A percentile compares a stretch with the other conserved stretches of the same genome.
phyloP scores from a whole-genome alignment of 179 eudicot species.

The Drosera spatulata region DNA sequence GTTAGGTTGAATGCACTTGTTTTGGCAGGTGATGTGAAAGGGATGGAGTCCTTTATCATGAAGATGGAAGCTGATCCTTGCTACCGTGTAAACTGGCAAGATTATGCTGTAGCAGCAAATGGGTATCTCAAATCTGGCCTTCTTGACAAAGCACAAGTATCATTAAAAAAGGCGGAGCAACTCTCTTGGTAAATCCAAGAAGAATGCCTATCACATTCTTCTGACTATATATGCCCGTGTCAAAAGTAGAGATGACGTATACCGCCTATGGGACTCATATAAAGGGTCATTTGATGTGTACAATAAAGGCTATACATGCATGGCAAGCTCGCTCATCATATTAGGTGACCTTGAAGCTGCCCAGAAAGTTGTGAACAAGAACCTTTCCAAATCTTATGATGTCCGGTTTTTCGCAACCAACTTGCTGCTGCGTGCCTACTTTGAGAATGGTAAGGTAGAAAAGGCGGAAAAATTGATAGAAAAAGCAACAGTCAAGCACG shows the following conservation, averaged over 20 bases:
- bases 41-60: slow-evolving; percentile 38
- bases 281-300: slow-evolving; percentile 13
- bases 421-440: slow-evolving; percentile 26
- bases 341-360: slow-evolving; percentile 42
- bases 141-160: slow-evolving; percentile 20
- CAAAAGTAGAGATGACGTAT: slow-evolving; percentile 30
- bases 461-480: slow-evolving; percentile 30
- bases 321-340: slow-evolving; percentile 35
- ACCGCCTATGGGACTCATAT: slow-evolving; percentile 33
- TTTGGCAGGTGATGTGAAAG: slow-evolving; percentile 16
- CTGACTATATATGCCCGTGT: slow-evolving; percentile 25
- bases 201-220: slow-evolving; percentile 22
- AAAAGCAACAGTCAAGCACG: slow-evolving; percentile 12
- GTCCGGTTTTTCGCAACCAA: slow-evolving; percentile 24
- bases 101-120: slow-evolving; percentile 29
- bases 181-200: slow-evolving; percentile 7
- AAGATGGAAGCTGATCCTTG: slow-evolving; percentile 39
- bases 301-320: slow-evolving; percentile 22
- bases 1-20: slow-evolving; percentile 30
- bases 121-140: slow-evolving; percentile 34
- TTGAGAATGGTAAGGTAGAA: slow-evolving; percentile 31
- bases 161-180: slow-evolving; percentile 35
- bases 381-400: slow-evolving; percentile 5
- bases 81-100: slow-evolving; percentile 12
- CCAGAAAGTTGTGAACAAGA: slow-evolving; percentile 28